Evolutionary conservation across 768 basidiomycete species (phyloP).

Genomic region (Auriculariales sp.): DNA sequence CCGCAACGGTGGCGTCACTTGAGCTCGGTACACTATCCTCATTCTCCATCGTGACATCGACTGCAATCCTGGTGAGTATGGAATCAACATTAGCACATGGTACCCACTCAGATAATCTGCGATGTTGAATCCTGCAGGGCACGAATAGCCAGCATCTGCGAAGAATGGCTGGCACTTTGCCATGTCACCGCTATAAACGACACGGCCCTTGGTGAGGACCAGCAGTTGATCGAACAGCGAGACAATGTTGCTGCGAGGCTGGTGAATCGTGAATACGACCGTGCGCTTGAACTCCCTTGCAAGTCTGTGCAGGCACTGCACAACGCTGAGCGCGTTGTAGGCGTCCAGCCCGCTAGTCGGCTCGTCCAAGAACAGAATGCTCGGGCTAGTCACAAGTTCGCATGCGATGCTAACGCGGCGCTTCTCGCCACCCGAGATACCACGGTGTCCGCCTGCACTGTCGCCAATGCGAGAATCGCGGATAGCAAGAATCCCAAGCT

Average conservation of each 20-base stretch:
- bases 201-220: conserved; percentile 67
- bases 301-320: conserved; percentile 75
- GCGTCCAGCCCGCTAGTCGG: conserved; percentile 94
- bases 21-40: conserved; percentile 7
- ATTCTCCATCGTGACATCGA: conserved; percentile 56
- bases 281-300: conserved; percentile 86
- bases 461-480: conserved; percentile 84
- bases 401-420: conserved; percentile 94
- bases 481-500: conserved; percentile 84
- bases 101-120: conserved; percentile 87
- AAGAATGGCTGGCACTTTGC: conserved; percentile 70
- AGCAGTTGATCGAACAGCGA: conserved; percentile 87
- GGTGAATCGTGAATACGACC: conserved; percentile 95
- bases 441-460: conserved; percentile 30
- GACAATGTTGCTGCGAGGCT: conserved; percentile 95
- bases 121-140: conserved; percentile 91
- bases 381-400: conserved; percentile 93
- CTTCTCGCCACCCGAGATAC: conserved; percentile 94
- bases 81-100: conserved; percentile 1
- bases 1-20: not conserved
- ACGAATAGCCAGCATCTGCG: conserved; percentile 58
- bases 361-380: conserved; percentile 91
- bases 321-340: conserved; percentile 89
- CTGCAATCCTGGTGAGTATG: conserved; percentile 19
- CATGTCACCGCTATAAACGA: conserved; percentile 75